Evolutionary conservation across 2,329 filamentous ascomycete genomes (phyloP), one percentile per base, ranked within the genome.

Genomic region (Colletotrichum truncatum): DNA sequence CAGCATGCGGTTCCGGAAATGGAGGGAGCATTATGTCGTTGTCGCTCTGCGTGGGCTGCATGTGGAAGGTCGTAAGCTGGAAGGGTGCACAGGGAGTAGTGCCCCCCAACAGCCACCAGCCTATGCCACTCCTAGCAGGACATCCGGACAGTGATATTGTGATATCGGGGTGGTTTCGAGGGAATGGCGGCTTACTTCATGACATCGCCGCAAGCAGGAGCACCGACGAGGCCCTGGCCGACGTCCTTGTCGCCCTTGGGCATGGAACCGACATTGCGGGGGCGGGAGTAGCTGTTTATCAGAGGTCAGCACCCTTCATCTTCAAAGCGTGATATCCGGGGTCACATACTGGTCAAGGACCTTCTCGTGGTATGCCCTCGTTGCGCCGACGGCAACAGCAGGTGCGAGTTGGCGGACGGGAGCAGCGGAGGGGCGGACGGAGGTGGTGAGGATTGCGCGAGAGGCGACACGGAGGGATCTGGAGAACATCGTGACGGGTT

Each of bases 201-300:
- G 69, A 97, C 93, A 78, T 97, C 93, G 79, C 93, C 93, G 76
- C 93, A 97, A 45, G 93, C 93, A 45, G 93, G 93, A 12, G 93
- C 93, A 71, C 93, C 93, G 70, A 98, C 94, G 57, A 98, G 91
- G 43, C 94, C 94, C 16, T 94, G 97, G 70, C 94, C 94, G 67
- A 98, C 94, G 69, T 96, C 92, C 60, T 81, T 78, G 70, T 96
- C 93, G 68, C 87, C 87, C 85, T 97, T 97, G 78, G 85, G 80
- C 76, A 87, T 81, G 64, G 85, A 86, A 58, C 85, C 85, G 66
- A 85, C 84, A 70, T 87, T 87, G 65, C 85, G 84, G 45, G 83
- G 83, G 60, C 81, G 81, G 46, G 83, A 83, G 75, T 85, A 85
- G 75, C 86, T 97, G 73, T 70, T 7, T 21, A 41, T 21, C 25